Evolutionary conservation across 345 rosid species (phyloP).

Genomic region (Hibiscus mutabilis): DNA sequence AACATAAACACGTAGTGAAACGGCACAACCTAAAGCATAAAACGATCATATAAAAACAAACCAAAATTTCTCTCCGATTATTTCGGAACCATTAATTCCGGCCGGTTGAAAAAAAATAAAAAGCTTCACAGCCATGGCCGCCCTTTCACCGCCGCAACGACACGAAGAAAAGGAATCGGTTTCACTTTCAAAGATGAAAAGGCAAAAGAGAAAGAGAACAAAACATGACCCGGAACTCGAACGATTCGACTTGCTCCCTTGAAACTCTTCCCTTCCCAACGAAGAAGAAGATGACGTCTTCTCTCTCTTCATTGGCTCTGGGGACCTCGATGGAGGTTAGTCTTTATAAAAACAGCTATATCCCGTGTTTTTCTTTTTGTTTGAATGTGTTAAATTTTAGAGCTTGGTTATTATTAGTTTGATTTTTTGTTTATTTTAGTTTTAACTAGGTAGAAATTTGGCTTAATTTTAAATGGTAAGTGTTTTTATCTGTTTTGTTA

Average conservation of each 20-base stretch:
- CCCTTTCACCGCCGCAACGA: conserved; percentile 7
- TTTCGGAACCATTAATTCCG: neutral
- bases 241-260: conserved; percentile 45
- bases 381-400: neutral
- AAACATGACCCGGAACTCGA: conserved; percentile 33
- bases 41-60: neutral
- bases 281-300: conserved; percentile 39
- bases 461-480: neutral
- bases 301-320: conserved; percentile 49
- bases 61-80: neutral
- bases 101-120: neutral
- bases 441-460: neutral
- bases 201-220: conserved; percentile 33
- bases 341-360: neutral
- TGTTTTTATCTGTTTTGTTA: neutral
- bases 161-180: neutral
- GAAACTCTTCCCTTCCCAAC: conserved; percentile 46
- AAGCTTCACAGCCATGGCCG: conserved; percentile 23
- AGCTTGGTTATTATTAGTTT: conserved; percentile 6
- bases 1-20: neutral
- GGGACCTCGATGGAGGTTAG: conserved; percentile 76
- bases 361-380: neutral
- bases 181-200: conserved; percentile 16
- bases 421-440: neutral
- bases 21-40: neutral